Conservation (phyloP, 2,329 filamentous ascomycete genomes). For the Penicillium sp. region DNA sequence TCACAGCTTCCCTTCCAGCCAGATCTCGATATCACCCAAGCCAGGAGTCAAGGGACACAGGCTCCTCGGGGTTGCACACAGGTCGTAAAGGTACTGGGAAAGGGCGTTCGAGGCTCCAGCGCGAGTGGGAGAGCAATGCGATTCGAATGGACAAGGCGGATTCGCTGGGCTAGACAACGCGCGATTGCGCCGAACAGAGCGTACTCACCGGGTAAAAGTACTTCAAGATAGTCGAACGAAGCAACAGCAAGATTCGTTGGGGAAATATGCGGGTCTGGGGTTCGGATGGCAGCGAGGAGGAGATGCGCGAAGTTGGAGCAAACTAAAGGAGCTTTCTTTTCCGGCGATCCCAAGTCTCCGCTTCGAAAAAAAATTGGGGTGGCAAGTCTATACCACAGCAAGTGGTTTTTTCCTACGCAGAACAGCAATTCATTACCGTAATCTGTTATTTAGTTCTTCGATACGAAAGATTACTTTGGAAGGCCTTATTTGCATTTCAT, state of each 20-base stretch:
- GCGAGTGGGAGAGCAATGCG: slow-evolving; percentile 18
- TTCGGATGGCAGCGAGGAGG: slow-evolving; percentile 16
- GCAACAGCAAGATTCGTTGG: slow-evolving; percentile 9
- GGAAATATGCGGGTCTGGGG: slow-evolving; percentile 15
- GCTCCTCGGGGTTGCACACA: too few relatives aligned
- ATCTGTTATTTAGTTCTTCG: not conserved
- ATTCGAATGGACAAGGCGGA: slow-evolving; percentile 11
- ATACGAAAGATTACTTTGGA: too few relatives aligned
- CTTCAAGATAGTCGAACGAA: not conserved
- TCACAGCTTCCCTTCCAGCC: not conserved
- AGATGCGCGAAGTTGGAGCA: slow-evolving; percentile 26
- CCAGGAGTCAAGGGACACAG: too few relatives aligned
- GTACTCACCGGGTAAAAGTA: slow-evolving; percentile 18
- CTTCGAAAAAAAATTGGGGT: slow-evolving; percentile 30
- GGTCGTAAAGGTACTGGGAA: slow-evolving; percentile 6
- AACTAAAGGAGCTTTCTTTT: slow-evolving; percentile 30
- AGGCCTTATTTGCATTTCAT: too few relatives aligned
- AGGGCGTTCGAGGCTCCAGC: slow-evolving; percentile 11
- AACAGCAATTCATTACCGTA: too few relatives aligned
- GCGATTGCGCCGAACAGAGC: slow-evolving; percentile 14
- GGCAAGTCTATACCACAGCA: slow-evolving; percentile 23
- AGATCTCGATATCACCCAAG: too few relatives aligned
- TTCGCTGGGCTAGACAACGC: slow-evolving; percentile 15
- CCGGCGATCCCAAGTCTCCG: slow-evolving; percentile 29
- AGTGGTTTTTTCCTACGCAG: too few relatives aligned